Evolutionary conservation across 164 flowering plant genomes (phyloP).

Genomic region (Hamamelis virginiana): DNA sequence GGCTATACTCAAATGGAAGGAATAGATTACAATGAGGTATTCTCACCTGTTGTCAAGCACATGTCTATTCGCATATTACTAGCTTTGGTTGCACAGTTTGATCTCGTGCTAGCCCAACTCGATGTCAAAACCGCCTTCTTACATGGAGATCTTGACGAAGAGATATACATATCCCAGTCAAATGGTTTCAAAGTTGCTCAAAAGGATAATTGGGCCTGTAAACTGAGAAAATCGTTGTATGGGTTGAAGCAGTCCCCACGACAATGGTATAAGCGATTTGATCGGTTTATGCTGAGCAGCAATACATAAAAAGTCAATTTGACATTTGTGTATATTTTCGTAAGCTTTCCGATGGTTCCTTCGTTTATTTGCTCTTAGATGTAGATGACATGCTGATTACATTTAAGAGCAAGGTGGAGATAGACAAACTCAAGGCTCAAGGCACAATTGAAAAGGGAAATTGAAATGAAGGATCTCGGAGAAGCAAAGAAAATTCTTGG

Average conservation of each 20-base stretch:
- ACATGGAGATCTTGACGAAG: background rate
- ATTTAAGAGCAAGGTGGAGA: too few species aligned
- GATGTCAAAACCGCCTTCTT: constrained; percentile 6
- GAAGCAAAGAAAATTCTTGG: too few species aligned
- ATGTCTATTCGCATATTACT: background rate
- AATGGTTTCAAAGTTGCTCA: background rate
- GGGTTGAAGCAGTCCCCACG: constrained; percentile 1
- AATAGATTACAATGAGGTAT: constrained; percentile 8
- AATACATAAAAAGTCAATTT: background rate
- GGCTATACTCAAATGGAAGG: constrained; percentile 4
- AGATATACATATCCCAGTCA: background rate
- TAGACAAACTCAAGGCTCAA: too few species aligned
- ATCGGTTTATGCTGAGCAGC: background rate
- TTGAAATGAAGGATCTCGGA: too few species aligned
- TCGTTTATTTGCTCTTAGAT: background rate
- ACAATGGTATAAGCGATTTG: background rate
- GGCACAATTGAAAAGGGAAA: too few species aligned
- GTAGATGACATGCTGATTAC: constrained; percentile 2
- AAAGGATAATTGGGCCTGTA: constrained; percentile 2
- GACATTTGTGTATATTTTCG: background rate
- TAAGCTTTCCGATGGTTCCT: background rate
- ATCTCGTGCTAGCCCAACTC: constrained; percentile 1
- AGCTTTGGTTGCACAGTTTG: constrained; percentile 1
- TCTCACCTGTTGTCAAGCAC: too few species aligned
- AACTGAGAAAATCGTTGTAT: background rate